These are phyloP conservation scores for Chrysopogon serrulatus DNA, from an alignment of 176 grass and related monocot genomes.

Conservation along the genomic window DNA sequence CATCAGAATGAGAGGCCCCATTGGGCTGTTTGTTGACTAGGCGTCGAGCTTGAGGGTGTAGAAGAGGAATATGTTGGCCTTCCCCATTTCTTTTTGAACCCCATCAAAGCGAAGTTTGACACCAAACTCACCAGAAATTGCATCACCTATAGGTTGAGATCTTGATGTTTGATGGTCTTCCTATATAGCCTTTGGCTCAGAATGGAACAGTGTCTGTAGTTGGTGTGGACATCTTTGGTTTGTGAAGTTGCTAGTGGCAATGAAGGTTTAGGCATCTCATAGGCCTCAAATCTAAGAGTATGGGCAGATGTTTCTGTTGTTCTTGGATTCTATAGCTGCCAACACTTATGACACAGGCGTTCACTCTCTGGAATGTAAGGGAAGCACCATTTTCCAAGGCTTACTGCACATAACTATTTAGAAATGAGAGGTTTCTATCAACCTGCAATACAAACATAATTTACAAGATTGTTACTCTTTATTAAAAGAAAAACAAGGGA, in stretches of 20 bases:
- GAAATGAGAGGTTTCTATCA: slow-evolving; percentile 69
- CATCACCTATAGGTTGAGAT: slow-evolving; percentile 35
- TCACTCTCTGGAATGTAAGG: slow-evolving; percentile 82
- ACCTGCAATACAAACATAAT: slow-evolving; percentile 56
- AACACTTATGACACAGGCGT: slow-evolving; percentile 47
- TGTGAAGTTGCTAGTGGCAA: slow-evolving; percentile 40
- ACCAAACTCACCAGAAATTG: slow-evolving; percentile 64
- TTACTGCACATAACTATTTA: slow-evolving; percentile 71
- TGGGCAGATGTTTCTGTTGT: slow-evolving; percentile 68
- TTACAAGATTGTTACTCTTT: neutral
- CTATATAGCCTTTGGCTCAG: slow-evolving; percentile 63
- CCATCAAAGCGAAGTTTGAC: slow-evolving; percentile 82
- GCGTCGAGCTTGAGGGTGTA: slow-evolving; percentile 58
- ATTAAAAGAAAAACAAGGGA: neutral
- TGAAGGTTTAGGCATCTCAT: slow-evolving; percentile 86
- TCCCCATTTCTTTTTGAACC: slow-evolving; percentile 98
- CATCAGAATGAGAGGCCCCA: slow-evolving; percentile 52
- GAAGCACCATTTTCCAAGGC: slow-evolving; percentile 86
- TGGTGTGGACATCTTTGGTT: slow-evolving; percentile 26
- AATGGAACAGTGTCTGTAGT: slow-evolving; percentile 69
- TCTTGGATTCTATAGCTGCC: slow-evolving; percentile 63
- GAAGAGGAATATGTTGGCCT: slow-evolving; percentile 76
- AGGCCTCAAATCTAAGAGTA: slow-evolving; percentile 91
- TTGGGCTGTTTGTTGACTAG: slow-evolving; percentile 62
- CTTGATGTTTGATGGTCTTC: slow-evolving; percentile 58